phyloP scores from a whole-genome alignment of 1,284 basidiomycete species.

The Leccinum subspadiceum region DNA sequence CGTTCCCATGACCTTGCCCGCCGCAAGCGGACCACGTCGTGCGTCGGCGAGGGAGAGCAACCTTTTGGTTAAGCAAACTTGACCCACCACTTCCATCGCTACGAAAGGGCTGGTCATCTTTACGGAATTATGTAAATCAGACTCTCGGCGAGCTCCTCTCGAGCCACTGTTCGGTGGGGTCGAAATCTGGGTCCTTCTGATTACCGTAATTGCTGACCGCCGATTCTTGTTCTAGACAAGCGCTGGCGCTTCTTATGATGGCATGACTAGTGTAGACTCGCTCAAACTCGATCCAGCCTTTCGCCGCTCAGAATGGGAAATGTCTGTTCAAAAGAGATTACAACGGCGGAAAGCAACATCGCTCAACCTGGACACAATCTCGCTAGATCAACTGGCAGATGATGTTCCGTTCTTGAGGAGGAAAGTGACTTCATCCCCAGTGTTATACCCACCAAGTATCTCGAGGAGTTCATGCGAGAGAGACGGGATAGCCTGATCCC shows the following conservation, averaged over 20 bases:
- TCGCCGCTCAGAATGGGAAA: conserved; percentile 56
- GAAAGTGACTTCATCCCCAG: conserved; percentile 69
- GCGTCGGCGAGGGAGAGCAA: no score
- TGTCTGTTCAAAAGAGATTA: conserved; percentile 45
- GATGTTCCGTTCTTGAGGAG: conserved; percentile 32
- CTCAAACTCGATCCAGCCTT: conserved; percentile 63
- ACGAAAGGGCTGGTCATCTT: no score
- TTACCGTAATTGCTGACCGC: no score
- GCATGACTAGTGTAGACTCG: conserved; percentile 44
- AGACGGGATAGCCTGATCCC: conserved; percentile 41
- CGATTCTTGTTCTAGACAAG: not conserved
- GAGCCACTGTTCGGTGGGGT: no score
- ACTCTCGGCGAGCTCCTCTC: no score
- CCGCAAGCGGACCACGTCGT: no score
- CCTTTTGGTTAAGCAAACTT: no score
- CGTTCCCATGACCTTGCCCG: no score
- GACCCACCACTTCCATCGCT: no score
- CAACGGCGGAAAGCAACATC: conserved; percentile 45
- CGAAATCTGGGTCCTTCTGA: no score
- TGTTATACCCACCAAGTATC: conserved; percentile 56
- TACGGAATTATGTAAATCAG: no score
- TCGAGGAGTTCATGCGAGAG: conserved; percentile 44
- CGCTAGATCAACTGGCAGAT: conserved; percentile 35
- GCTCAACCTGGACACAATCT: conserved; percentile 26
- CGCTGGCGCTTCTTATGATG: no score